Evolutionary conservation across 495 filamentous ascomycete genomes (phyloP), one percentile per base, ranked within the genome.

Genomic region (Lasiosphaeria miniovina): DNA sequence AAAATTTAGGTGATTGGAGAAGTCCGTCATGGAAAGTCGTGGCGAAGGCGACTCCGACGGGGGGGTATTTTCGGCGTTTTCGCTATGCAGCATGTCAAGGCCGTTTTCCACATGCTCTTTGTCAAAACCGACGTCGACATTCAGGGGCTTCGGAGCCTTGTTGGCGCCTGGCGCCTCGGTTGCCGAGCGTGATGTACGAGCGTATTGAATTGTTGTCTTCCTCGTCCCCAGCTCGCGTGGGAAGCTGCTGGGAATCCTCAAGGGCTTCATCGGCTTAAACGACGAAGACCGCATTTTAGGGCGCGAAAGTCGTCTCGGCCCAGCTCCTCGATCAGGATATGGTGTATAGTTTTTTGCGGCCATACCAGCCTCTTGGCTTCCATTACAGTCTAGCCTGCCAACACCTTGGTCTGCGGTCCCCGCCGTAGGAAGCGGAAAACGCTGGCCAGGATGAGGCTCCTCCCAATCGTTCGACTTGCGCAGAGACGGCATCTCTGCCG

Each of bases 321-420:
- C 48, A 60, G 36, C 67, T 53, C 55, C 64, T 36, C 63, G 65
- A 49, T 15, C 36, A 41, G 49, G 54, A 45, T 62, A 66, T 62
- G 64, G 62, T 48, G 59, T 49, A 61, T 66, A 71, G 55, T 60
- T 71, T 80, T 81, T 82, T 76, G 77, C 81, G 81, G 80, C 76
- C 80, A 81, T 75, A 75, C 72, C 77, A 68, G 67, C 68, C 74
- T 69, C 74, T 59, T 52, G 66, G 65, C 72, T 67, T 68, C 68
- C 70, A 73, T 65, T 71, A 60, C 67, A 43, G 31, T 62, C 66
- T 45, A 46, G 61, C 33, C 59, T 57, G 55, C 51, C 67, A 55
- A 61, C 66, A 70, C 64, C 65, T 41, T 59, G 67, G 58, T 62
- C 59, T 66, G 68, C 55, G 66, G 67, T 69, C 38, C 65, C 61